phyloP scores from a whole-genome alignment of 805 yeast genomes.

The Ogataea polymorpha region DNA sequence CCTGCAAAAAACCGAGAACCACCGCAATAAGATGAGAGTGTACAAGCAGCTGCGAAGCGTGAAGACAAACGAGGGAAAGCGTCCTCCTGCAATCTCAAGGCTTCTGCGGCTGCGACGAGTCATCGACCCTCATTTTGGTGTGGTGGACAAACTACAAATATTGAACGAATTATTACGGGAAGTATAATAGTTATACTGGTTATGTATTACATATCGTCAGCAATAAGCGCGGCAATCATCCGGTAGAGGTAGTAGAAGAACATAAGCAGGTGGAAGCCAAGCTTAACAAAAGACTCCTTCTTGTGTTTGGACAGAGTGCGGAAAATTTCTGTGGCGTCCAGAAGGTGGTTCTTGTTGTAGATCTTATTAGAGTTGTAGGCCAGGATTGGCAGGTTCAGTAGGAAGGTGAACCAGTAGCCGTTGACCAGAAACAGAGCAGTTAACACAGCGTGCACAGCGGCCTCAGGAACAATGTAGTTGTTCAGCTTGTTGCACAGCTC shows the following conservation, averaged over 20 bases:
- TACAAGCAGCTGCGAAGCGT: slow-evolving; percentile 17
- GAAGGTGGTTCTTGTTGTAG: slow-evolving; percentile 72
- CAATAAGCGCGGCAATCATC: slow-evolving; percentile 91
- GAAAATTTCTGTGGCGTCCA: slow-evolving; percentile 97
- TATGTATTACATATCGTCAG: slow-evolving; percentile 44
- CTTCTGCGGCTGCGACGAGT: slow-evolving; percentile 18
- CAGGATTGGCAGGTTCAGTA: slow-evolving; percentile 77
- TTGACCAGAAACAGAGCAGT: slow-evolving; percentile 70
- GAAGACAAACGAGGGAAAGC: background rate
- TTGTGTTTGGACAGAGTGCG: slow-evolving; percentile 91
- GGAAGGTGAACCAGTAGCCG: slow-evolving; percentile 89
- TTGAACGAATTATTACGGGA: slow-evolving; percentile 27
- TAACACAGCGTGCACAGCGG: slow-evolving; percentile 71
- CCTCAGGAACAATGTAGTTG: slow-evolving; percentile 87
- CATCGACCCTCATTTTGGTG: slow-evolving; percentile 26
- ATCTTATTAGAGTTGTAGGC: slow-evolving; percentile 83
- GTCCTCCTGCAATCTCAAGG: slow-evolving; percentile 14
- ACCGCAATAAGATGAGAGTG: slow-evolving; percentile 13
- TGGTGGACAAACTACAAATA: slow-evolving; percentile 26
- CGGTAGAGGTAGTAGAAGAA: slow-evolving; percentile 95
- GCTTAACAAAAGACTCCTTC: slow-evolving; percentile 84
- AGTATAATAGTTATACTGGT: slow-evolving; percentile 6
- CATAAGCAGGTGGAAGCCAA: slow-evolving; percentile 86
- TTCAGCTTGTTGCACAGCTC: slow-evolving; percentile 93
- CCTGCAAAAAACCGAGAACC: slow-evolving; percentile 13